A percentile compares a stretch with the other conserved stretches of the same genome.
Conservation (phyloP, 2,329 filamentous ascomycete genomes). For the Teratosphaeria nubilosa region DNA sequence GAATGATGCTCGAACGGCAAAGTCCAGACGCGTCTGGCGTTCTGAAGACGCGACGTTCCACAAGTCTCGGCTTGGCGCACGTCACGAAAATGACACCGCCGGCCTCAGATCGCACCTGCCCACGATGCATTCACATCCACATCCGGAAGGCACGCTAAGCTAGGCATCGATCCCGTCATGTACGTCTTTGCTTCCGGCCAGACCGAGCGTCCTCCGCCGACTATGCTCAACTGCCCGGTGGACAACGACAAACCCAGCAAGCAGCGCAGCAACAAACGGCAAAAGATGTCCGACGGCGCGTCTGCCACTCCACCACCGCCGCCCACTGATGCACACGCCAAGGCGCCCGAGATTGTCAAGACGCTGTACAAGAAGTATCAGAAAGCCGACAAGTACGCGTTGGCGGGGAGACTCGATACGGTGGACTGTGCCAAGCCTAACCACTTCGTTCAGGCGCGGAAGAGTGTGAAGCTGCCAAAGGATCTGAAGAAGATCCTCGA, state of each 20-base stretch:
- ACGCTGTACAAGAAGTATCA: conserved; percentile 66
- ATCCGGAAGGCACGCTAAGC: neutral
- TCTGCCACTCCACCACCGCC: neutral
- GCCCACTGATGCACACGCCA: conserved; percentile 64
- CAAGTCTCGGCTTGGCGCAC: neutral
- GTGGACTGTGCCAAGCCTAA: conserved; percentile 5
- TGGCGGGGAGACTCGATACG: conserved; percentile 27
- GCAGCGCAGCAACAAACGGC: neutral
- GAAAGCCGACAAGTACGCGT: conserved; percentile 44
- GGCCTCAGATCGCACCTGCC: neutral
- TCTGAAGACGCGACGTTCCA: neutral
- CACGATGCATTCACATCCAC: neutral
- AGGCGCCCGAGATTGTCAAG: conserved; percentile 61
- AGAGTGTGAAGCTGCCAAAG: neutral
- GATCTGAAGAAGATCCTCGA: conserved; percentile 6
- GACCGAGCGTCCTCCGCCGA: neutral
- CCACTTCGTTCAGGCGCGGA: conserved; percentile 3
- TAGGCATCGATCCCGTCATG: neutral
- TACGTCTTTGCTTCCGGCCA: conserved; percentile 3
- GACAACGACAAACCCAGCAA: neutral
- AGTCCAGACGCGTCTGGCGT: neutral
- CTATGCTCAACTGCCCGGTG: neutral
- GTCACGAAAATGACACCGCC: neutral
- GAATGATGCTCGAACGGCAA: neutral
- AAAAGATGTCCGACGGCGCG: neutral